Percentiles rank a stretch among this genome's conserved stretches.
Conservation (phyloP, 2,329 filamentous ascomycete genomes). For the Lasiodiplodia citricola region DNA sequence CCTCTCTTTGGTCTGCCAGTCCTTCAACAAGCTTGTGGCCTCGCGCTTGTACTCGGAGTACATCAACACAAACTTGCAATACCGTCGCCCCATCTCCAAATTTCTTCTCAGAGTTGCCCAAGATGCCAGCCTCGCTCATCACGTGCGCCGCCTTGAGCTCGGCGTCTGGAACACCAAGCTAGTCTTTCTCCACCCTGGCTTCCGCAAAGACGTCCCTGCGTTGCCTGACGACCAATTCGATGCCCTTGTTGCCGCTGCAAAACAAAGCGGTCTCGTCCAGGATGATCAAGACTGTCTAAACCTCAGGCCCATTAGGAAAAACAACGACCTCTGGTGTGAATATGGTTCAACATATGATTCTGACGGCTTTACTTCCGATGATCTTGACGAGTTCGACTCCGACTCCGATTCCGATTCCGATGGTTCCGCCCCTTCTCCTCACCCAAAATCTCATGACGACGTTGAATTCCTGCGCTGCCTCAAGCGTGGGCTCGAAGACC, state of each 20-base stretch:
- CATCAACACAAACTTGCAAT: slow-evolving; percentile 21
- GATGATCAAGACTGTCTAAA: neutral
- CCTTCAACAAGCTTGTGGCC: slow-evolving; percentile 1
- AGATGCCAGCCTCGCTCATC: slow-evolving; percentile 6
- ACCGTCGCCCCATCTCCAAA: neutral
- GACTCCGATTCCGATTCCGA: slow-evolving; percentile 1
- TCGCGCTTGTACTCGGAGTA: slow-evolving; percentile 12
- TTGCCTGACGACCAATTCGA: slow-evolving; percentile 2
- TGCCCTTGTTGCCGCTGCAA: slow-evolving; percentile 1
- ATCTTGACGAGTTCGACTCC: neutral
- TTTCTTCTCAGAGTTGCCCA: slow-evolving; percentile 11
- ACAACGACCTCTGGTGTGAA: neutral
- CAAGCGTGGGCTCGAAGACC: slow-evolving; percentile 5
- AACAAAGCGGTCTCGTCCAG: neutral
- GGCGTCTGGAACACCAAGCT: slow-evolving; percentile 19
- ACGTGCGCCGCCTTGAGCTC: slow-evolving; percentile 16
- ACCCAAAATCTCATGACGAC: neutral
- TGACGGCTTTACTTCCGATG: neutral
- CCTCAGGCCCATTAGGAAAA: slow-evolving; percentile 6
- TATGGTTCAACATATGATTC: slow-evolving; percentile 2
- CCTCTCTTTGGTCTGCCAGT: slow-evolving; percentile 23
- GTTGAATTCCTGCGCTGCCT: slow-evolving; percentile 15
- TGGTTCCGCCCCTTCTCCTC: neutral
- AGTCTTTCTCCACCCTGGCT: neutral
- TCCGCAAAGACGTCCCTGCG: neutral